phyloP scores from a whole-genome alignment of 805 yeast genomes.

The Candida maesae region DNA sequence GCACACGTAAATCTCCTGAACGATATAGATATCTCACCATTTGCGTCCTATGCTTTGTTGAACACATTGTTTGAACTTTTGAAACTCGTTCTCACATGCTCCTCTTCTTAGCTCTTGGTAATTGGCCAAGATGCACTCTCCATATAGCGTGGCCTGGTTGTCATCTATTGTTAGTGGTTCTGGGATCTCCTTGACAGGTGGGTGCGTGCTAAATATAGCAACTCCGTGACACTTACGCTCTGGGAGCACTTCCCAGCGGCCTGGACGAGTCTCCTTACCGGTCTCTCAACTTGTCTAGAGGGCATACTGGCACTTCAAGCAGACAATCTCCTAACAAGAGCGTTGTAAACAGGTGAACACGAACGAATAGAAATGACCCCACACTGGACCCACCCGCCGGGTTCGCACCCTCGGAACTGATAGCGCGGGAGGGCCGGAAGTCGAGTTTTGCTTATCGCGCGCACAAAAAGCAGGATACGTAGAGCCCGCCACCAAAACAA shows the following conservation, averaged over 20 bases:
- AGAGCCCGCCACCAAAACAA: constrained; percentile 9
- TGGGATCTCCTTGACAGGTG: not conserved
- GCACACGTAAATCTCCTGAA: not conserved
- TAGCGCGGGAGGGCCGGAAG: too few species aligned
- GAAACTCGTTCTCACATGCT: constrained; percentile 12
- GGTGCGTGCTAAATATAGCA: not conserved
- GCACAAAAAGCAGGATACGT: constrained; percentile 1
- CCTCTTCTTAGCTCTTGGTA: constrained; percentile 14
- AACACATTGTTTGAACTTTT: constrained; percentile 14
- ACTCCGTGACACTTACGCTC: constrained; percentile 7
- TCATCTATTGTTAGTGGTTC: not conserved
- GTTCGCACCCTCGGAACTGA: too few species aligned
- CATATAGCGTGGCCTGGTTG: constrained; percentile 15
- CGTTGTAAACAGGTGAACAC: too few species aligned
- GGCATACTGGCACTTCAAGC: not conserved
- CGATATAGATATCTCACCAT: not conserved
- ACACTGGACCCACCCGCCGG: too few species aligned
- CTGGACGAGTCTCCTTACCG: constrained; percentile 9
- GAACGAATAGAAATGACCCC: too few species aligned
- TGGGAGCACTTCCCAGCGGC: constrained; percentile 12
- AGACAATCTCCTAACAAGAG: not conserved
- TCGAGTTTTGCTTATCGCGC: constrained; percentile 5
- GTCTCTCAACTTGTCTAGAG: not conserved
- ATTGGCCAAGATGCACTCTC: constrained; percentile 13
- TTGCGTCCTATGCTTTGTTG: constrained; percentile 5